Conservation (phyloP, 2,329 filamentous ascomycete species). For the Paecilomyces dactylethromorphus region DNA sequence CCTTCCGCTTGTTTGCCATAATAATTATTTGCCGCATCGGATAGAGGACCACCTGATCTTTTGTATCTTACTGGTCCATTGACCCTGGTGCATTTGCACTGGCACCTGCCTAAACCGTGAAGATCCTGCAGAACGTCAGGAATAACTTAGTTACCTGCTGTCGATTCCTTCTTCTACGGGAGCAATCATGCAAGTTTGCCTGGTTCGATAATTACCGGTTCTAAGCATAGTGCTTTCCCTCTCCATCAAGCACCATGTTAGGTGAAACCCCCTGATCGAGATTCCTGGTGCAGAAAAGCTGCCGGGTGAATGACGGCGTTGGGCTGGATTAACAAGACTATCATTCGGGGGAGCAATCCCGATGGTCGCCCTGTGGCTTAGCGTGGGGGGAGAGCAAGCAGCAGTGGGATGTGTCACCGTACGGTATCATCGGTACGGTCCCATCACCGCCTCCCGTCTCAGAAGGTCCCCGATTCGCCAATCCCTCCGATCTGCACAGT, state of each 20-base stretch:
- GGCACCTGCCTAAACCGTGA: not conserved
- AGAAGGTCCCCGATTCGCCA: not conserved
- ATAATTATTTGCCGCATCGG: not conserved
- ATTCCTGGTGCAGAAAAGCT: not conserved
- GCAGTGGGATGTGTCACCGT: not conserved
- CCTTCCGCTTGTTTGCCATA: too few species aligned
- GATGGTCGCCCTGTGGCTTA: not conserved
- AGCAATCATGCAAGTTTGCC: not conserved
- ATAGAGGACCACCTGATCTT: not conserved
- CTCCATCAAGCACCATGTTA: not conserved
- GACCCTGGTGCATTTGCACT: not conserved
- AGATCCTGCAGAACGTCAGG: not conserved
- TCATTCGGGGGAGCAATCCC: not conserved
- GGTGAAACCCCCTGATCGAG: not conserved
- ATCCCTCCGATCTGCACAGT: not conserved
- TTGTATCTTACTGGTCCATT: not conserved
- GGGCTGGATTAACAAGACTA: not conserved
- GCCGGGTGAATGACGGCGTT: not conserved
- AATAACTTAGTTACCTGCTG: not conserved
- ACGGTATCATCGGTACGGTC: not conserved
- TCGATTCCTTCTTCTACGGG: not conserved
- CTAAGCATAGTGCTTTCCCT: too few species aligned
- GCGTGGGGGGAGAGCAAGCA: constrained; percentile 1
- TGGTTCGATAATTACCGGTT: not conserved
- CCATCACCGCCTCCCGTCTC: not conserved